A percentile compares a stretch with the other conserved stretches of the same genome.
Evolutionary conservation across 2,329 filamentous ascomycete species (phyloP).

Genomic region (Gnomoniopsis sp.): DNA sequence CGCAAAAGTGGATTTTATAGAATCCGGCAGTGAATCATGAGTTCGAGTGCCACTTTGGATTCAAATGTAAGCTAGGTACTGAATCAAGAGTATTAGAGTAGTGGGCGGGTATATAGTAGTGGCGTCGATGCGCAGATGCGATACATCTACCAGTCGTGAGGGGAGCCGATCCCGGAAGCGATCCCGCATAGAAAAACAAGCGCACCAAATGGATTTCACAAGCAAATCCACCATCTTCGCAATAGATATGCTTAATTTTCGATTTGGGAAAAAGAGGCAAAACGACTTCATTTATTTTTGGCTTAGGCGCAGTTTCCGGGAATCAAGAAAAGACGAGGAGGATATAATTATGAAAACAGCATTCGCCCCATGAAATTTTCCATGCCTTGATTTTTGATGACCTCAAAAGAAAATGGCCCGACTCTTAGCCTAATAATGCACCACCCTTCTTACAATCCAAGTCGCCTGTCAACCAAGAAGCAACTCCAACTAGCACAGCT

Average conservation of each 20-base stretch:
- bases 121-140: neutral
- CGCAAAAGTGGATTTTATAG: no score
- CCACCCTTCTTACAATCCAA: constrained; percentile 3
- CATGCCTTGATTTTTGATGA: neutral
- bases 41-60: neutral
- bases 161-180: constrained; percentile 15
- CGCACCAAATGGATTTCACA: neutral
- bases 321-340: constrained; percentile 9
- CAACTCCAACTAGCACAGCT: constrained; percentile 21
- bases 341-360: constrained; percentile 14
- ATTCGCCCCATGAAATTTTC: neutral
- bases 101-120: neutral
- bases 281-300: neutral
- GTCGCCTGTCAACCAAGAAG: neutral
- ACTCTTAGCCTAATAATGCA: constrained; percentile 13
- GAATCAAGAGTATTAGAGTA: neutral
- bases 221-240: neutral
- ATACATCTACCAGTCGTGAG: neutral
- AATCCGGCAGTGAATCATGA: no score
- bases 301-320: constrained; percentile 3
- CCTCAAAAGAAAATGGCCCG: constrained; percentile 6
- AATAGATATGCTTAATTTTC: no score
- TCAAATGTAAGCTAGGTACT: neutral
- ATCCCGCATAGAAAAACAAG: neutral
- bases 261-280: neutral